Evolutionary conservation across 1,284 basidiomycete genomes (phyloP).

Genomic region (Cryptococcus sp.): DNA sequence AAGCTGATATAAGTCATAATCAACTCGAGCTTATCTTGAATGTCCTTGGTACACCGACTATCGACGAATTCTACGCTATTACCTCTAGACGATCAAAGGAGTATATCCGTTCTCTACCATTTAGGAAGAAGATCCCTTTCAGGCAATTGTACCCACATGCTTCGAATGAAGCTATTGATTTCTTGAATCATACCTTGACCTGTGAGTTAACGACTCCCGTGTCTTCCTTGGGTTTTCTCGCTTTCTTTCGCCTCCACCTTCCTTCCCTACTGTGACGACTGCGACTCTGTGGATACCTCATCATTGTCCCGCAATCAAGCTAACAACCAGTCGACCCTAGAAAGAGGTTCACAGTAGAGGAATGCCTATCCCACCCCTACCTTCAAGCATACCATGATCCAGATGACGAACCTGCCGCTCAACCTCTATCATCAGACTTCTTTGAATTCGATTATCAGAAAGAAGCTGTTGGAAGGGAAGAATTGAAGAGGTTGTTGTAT

Average conservation of each 20-base stretch:
- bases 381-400: constrained; percentile 84
- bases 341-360: constrained; percentile 83
- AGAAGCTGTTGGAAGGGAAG: constrained; percentile 82
- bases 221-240: neutral
- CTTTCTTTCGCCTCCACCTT: neutral
- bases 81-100: constrained; percentile 78
- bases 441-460: constrained; percentile 94
- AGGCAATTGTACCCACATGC: constrained; percentile 80
- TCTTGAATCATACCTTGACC: constrained; percentile 83
- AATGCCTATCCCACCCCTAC: constrained; percentile 87
- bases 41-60: constrained; percentile 83
- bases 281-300: neutral
- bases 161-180: constrained; percentile 78
- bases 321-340: constrained; percentile 70
- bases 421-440: constrained; percentile 83
- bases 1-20: constrained; percentile 58
- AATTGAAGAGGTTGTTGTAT: constrained; percentile 61
- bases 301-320: no score
- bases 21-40: constrained; percentile 87
- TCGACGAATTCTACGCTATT: constrained; percentile 89
- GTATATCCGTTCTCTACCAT: constrained; percentile 82
- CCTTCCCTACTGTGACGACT: no score
- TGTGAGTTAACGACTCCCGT: constrained; percentile 37
- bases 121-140: constrained; percentile 77
- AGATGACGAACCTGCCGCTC: constrained; percentile 86